Percentiles rank a stretch among this genome's conserved stretches.
Evolutionary conservation across 495 filamentous ascomycete genomes (phyloP).

Genomic region (Chaetomium fimeti): DNA sequence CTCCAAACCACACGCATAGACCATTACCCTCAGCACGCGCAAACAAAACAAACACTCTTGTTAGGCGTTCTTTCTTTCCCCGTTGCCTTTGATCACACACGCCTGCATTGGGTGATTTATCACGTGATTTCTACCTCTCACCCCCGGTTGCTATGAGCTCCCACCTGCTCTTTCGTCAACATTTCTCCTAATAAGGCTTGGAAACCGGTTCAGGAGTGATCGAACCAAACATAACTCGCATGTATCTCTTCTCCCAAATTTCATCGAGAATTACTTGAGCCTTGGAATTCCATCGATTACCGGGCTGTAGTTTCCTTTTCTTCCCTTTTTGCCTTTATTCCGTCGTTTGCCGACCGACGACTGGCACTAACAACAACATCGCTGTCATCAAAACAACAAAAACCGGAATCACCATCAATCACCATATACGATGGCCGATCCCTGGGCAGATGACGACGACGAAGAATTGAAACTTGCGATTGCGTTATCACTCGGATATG

Average conservation of each 20-base stretch:
- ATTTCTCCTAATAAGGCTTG: background rate
- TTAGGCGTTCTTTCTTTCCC: too few relatives aligned
- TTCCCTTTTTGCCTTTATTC: too few relatives aligned
- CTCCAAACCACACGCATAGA: too few relatives aligned
- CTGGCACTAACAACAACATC: background rate
- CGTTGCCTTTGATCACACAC: background rate
- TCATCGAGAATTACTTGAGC: too few relatives aligned
- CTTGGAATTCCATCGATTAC: too few relatives aligned
- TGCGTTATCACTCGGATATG: conserved; percentile 44
- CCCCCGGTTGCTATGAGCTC: background rate
- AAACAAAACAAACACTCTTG: background rate
- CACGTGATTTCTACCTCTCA: conserved; percentile 1
- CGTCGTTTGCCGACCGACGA: background rate
- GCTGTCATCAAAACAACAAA: background rate
- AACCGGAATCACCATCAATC: background rate
- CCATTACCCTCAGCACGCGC: background rate
- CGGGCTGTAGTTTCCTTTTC: too few relatives aligned
- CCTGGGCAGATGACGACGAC: conserved; percentile 28
- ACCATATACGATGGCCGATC: conserved; percentile 13
- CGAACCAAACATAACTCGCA: too few relatives aligned
- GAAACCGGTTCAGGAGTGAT: too few relatives aligned
- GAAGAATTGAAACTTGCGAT: conserved; percentile 48
- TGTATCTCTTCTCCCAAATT: background rate
- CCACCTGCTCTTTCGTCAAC: background rate
- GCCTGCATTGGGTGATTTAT: background rate